Evolutionary conservation across 345 rosid species (phyloP).

Genomic region (Eucalyptus globulus): DNA sequence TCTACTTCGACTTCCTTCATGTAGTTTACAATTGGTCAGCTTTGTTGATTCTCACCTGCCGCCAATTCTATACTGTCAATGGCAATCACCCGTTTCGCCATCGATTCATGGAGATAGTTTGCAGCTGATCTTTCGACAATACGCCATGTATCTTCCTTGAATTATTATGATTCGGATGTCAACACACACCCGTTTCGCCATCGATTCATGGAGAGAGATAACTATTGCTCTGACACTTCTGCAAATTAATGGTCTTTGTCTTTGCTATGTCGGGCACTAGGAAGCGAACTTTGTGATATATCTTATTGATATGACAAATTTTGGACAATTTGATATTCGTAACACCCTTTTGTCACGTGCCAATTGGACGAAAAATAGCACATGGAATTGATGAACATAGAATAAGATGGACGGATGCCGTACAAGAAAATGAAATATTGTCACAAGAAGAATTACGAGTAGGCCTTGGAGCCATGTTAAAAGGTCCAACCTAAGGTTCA

Average conservation of each 20-base stretch:
- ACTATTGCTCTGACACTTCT: neutral
- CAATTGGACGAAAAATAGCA: neutral
- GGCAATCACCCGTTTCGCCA: too few species aligned
- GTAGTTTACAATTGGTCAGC: neutral
- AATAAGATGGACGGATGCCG: neutral
- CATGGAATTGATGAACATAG: neutral
- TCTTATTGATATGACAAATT: neutral
- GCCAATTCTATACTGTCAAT: too few species aligned
- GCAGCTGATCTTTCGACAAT: too few species aligned
- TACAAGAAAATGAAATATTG: too few species aligned
- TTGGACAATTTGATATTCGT: neutral
- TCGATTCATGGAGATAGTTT: too few species aligned
- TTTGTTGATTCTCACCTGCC: too few species aligned
- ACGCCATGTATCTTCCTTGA: too few species aligned
- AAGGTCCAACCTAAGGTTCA: too few species aligned
- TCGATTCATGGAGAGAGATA: neutral
- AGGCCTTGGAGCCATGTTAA: too few species aligned
- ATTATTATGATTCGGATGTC: too few species aligned
- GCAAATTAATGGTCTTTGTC: neutral
- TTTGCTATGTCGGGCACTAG: neutral
- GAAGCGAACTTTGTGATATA: neutral
- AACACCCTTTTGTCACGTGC: neutral
- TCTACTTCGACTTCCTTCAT: neutral
- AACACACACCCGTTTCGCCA: too few species aligned
- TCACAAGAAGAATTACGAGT: too few species aligned